Evolutionary conservation across 192 early-diverging fungal species (phyloP).

Genomic region (Rhizophagus sp.): DNA sequence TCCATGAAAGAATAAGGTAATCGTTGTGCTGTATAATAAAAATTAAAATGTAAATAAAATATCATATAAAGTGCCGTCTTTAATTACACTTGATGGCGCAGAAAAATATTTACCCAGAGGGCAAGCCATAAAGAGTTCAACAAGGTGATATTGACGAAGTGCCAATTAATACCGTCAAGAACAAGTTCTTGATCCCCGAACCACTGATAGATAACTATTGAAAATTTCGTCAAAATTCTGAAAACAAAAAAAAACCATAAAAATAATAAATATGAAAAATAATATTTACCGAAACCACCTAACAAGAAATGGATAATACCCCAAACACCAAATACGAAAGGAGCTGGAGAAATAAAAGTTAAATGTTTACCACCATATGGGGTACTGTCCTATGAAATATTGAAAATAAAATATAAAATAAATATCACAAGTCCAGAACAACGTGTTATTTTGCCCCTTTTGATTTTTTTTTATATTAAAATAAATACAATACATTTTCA

Average conservation of each 20-base stretch:
- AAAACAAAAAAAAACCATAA: background rate
- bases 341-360: constrained; percentile 68
- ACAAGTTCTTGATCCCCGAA: constrained; percentile 54
- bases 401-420: background rate
- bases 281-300: constrained; percentile 49
- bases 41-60: background rate
- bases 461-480: background rate
- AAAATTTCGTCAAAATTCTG: background rate
- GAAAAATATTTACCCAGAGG: constrained; percentile 53
- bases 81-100: background rate
- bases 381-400: constrained; percentile 21
- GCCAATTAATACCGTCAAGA: constrained; percentile 59
- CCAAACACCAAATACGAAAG: constrained; percentile 63
- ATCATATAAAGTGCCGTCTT: too few species aligned
- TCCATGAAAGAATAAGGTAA: constrained; percentile 51
- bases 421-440: background rate
- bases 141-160: constrained; percentile 62
- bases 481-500: background rate
- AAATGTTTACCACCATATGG: constrained; percentile 44
- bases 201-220: constrained; percentile 58
- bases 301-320: constrained; percentile 62
- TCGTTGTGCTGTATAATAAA: constrained; percentile 21
- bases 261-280: background rate
- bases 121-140: constrained; percentile 60
- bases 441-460: too few species aligned